Conservation (phyloP, 2,329 filamentous ascomycete species). For the Calycina herbarum region DNA sequence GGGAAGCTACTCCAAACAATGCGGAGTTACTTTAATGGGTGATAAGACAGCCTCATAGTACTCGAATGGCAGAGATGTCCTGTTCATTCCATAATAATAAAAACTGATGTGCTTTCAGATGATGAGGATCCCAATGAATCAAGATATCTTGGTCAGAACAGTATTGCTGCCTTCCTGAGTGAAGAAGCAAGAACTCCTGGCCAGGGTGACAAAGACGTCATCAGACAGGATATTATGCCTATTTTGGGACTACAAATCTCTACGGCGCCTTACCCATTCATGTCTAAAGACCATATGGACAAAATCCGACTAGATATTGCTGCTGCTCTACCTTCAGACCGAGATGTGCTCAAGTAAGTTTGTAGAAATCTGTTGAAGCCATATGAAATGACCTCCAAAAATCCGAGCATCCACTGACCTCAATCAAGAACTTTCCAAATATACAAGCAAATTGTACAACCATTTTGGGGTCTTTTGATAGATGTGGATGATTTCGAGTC, state of each 20-base stretch:
- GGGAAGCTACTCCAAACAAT: not conserved
- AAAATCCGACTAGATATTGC: constrained; percentile 60
- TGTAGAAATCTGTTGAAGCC: not conserved
- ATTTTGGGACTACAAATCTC: constrained; percentile 66
- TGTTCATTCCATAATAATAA: not conserved
- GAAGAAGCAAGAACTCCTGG: constrained; percentile 54
- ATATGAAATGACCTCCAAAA: not conserved
- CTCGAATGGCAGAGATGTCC: not conserved
- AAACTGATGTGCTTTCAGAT: constrained; percentile 36
- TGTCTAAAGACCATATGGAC: constrained; percentile 63
- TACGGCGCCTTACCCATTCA: constrained; percentile 62
- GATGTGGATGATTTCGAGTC: constrained; percentile 66
- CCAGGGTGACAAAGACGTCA: constrained; percentile 47
- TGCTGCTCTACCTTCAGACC: constrained; percentile 60
- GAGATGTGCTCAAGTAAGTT: constrained; percentile 65
- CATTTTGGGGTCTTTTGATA: constrained; percentile 67
- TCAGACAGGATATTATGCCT: constrained; percentile 64
- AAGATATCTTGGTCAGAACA: constrained; percentile 66
- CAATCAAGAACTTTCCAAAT: constrained; percentile 57
- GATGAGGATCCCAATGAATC: constrained; percentile 57
- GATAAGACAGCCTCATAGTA: not conserved
- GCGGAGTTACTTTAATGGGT: constrained; percentile 1
- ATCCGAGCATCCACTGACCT: not conserved
- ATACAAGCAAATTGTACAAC: constrained; percentile 67
- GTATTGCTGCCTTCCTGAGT: constrained; percentile 63